Percentiles rank a stretch among this genome's conserved stretches.
Conservation (phyloP, 305 asterid genomes). For the Rubia peregrina region DNA sequence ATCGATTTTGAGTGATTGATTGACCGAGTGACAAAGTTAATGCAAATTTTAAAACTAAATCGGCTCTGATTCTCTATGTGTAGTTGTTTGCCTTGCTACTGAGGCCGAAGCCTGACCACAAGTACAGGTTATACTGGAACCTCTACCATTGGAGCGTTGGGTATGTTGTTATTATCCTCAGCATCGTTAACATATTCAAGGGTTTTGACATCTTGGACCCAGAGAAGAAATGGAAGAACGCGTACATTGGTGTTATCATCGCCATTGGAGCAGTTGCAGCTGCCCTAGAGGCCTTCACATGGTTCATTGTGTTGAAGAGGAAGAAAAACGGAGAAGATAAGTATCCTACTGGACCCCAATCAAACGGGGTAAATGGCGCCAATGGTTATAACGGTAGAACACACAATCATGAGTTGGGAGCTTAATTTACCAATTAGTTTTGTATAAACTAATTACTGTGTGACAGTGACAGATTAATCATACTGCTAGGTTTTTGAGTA, state of each 20-base stretch:
- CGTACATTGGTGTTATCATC: slow-evolving; percentile 55
- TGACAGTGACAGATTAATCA: not conserved
- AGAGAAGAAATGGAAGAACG: slow-evolving; percentile 55
- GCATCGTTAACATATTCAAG: slow-evolving; percentile 57
- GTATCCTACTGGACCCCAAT: slow-evolving; percentile 18
- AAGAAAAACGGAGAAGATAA: slow-evolving; percentile 12
- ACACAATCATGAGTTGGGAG: slow-evolving; percentile 5
- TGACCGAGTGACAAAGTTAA: no score
- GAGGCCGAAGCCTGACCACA: slow-evolving; percentile 85
- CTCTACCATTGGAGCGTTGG: slow-evolving; percentile 60
- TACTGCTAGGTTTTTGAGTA: not conserved
- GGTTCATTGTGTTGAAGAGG: slow-evolving; percentile 57
- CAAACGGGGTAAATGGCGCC: slow-evolving; percentile 28
- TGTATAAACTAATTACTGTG: not conserved
- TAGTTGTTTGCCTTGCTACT: slow-evolving; percentile 65
- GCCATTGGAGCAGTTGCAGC: slow-evolving; percentile 44
- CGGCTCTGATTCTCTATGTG: not conserved
- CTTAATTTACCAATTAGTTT: not conserved
- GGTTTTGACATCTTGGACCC: slow-evolving; percentile 71
- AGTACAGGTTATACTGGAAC: slow-evolving; percentile 72
- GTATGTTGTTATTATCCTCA: slow-evolving; percentile 46
- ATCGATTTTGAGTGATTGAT: no score
- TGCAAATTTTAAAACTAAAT: not conserved
- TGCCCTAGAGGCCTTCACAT: slow-evolving; percentile 55
- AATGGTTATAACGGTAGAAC: slow-evolving; percentile 33